Percentiles rank a stretch among this genome's conserved stretches.
Evolutionary conservation across 192 early-diverging fungal species (phyloP).

Genomic region (Neocallimastix lanati): DNA sequence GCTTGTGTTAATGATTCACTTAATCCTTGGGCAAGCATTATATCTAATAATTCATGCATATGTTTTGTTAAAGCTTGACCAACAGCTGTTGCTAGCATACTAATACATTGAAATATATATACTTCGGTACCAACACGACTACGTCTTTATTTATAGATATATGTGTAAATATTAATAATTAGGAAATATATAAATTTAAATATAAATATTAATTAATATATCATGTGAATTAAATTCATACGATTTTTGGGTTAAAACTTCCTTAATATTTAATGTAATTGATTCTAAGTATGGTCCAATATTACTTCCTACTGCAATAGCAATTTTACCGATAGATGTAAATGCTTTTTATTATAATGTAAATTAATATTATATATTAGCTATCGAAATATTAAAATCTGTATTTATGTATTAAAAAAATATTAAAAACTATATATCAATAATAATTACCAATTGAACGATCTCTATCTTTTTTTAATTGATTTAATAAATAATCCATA

Average conservation of each 20-base stretch:
- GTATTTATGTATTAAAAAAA: too few relatives aligned
- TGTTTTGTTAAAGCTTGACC: slow-evolving; percentile 77
- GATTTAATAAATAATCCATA: slow-evolving; percentile 51
- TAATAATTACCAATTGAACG: slow-evolving; percentile 20
- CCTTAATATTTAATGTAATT: slow-evolving; percentile 56
- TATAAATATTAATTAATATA: background rate
- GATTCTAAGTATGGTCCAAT: slow-evolving; percentile 65
- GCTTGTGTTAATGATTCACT: slow-evolving; percentile 64
- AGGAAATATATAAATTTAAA: background rate
- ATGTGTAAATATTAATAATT: too few relatives aligned
- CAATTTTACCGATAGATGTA: slow-evolving; percentile 67
- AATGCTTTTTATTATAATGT: slow-evolving; percentile 33
- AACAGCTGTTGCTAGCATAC: slow-evolving; percentile 72
- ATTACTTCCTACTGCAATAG: slow-evolving; percentile 52
- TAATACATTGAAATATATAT: slow-evolving; percentile 65
- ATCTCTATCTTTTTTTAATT: slow-evolving; percentile 54
- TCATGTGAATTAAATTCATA: slow-evolving; percentile 6
- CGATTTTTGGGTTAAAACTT: slow-evolving; percentile 51
- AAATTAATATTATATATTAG: background rate
- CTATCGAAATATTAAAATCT: too few relatives aligned
- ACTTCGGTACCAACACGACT: slow-evolving; percentile 32
- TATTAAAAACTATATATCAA: background rate
- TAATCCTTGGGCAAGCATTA: slow-evolving; percentile 80
- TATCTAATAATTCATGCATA: slow-evolving; percentile 69
- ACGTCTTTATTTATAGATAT: slow-evolving; percentile 18